Conservation (phyloP, 1,284 basidiomycete genomes). For the Ceratorhiza oryzae-sativae region DNA sequence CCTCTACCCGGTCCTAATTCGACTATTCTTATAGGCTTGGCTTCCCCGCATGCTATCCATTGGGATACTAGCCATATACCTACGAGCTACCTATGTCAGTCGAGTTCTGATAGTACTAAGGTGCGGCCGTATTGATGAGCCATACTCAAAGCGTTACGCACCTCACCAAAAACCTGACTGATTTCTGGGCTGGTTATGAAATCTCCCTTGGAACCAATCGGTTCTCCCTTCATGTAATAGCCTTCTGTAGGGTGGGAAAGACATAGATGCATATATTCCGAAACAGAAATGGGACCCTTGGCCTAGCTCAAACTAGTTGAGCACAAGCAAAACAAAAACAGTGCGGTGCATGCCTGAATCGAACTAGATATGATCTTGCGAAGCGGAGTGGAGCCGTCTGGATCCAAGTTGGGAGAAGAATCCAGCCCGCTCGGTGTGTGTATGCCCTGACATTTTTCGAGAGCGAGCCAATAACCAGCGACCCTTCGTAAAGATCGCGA, state of each 20-base stretch:
- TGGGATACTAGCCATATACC: slow-evolving; percentile 86
- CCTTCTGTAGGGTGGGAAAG: slow-evolving; percentile 86
- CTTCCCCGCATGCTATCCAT: slow-evolving; percentile 68
- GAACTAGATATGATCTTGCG: slow-evolving; percentile 71
- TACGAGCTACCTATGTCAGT: slow-evolving; percentile 65
- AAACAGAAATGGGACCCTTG: slow-evolving; percentile 84
- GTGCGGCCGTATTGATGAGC: slow-evolving; percentile 7
- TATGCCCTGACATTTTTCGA: not conserved
- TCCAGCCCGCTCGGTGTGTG: slow-evolving; percentile 6
- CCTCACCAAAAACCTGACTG: slow-evolving; percentile 96
- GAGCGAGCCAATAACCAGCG: not conserved
- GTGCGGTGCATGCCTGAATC: slow-evolving; percentile 61
- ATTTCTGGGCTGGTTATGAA: slow-evolving; percentile 98
- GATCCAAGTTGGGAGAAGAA: not conserved
- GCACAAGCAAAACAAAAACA: not conserved
- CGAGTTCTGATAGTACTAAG: slow-evolving; percentile 53
- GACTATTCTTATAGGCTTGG: slow-evolving; percentile 71
- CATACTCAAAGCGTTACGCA: slow-evolving; percentile 51
- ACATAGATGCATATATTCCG: slow-evolving; percentile 89
- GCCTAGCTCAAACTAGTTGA: slow-evolving; percentile 57
- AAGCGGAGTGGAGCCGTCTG: slow-evolving; percentile 53
- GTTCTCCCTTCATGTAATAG: slow-evolving; percentile 85
- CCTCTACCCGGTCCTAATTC: slow-evolving; percentile 96
- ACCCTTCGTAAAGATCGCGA: not conserved
- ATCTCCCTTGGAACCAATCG: slow-evolving; percentile 90